Evolutionary conservation across 257 asterid genomes (phyloP).

Genomic region (Petunia axillaris): DNA sequence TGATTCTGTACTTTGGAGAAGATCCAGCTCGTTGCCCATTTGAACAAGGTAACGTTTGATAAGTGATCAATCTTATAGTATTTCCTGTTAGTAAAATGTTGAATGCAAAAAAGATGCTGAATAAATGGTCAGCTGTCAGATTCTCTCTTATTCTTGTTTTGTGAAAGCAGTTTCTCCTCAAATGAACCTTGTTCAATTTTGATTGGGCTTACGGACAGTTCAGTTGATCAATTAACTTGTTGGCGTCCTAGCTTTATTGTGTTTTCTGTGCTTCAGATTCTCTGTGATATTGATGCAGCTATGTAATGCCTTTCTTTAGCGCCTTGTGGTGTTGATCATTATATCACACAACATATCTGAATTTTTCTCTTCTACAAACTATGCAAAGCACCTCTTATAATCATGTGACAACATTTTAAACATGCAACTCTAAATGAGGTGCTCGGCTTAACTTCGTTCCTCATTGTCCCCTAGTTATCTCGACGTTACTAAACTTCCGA

Average conservation of each 20-base stretch:
- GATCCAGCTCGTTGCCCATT: conserved; percentile 91
- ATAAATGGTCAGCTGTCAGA: neutral
- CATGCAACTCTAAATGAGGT: neutral
- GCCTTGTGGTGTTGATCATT: neutral
- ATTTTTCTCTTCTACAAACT: neutral
- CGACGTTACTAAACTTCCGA: conserved; percentile 80
- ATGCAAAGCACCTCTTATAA: neutral
- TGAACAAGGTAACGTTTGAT: conserved; percentile 71
- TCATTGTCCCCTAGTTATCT: conserved; percentile 53
- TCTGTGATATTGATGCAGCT: neutral
- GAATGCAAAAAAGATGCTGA: neutral
- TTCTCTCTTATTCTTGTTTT: neutral
- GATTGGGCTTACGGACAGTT: neutral
- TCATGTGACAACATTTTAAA: conserved; percentile 1
- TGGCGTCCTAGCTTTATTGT: neutral
- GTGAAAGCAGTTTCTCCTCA: neutral
- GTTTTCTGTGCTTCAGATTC: neutral
- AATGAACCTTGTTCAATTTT: no score
- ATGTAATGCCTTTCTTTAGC: neutral
- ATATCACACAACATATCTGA: neutral
- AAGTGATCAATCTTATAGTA: neutral
- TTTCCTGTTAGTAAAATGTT: neutral
- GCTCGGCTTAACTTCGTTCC: neutral
- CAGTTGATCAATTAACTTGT: neutral
- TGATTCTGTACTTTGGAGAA: conserved; percentile 92